phyloP scores from a whole-genome alignment of 139 green algal genomes.

The Micromonas commoda region DNA sequence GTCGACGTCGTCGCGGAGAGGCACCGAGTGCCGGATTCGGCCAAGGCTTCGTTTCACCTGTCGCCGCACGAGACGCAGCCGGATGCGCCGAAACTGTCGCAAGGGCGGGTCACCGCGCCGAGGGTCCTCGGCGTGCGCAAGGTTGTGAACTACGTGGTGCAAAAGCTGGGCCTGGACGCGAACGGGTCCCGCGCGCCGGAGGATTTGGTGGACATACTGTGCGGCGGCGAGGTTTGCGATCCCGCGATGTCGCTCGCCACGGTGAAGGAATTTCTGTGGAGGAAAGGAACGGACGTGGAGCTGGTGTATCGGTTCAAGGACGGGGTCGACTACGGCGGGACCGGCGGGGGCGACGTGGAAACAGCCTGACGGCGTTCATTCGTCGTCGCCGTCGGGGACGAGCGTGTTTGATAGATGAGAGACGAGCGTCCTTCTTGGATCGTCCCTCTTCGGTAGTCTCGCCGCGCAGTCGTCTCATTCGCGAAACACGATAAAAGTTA shows the following conservation, averaged over 20 bases:
- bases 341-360: too few species aligned
- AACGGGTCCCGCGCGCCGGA: background rate
- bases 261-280: background rate
- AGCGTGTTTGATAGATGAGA: too few species aligned
- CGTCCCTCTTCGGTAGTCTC: too few species aligned
- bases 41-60: conserved; percentile 3
- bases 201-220: background rate
- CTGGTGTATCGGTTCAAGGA: background rate
- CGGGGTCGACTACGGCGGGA: too few species aligned
- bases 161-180: conserved; percentile 7
- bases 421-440: too few species aligned
- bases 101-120: background rate
- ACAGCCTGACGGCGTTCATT: too few species aligned
- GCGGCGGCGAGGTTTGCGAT: background rate
- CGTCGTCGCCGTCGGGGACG: too few species aligned
- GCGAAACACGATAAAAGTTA: too few species aligned
- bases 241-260: background rate
- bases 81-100: background rate
- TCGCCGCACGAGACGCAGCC: background rate
- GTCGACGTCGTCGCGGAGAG: background rate
- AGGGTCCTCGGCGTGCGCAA: background rate
- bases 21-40: background rate
- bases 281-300: background rate
- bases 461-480: too few species aligned
- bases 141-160: background rate